These are phyloP conservation scores for Gamarada debralockiae DNA, from an alignment of 495 filamentous ascomycete genomes.

Conservation along the genomic window DNA sequence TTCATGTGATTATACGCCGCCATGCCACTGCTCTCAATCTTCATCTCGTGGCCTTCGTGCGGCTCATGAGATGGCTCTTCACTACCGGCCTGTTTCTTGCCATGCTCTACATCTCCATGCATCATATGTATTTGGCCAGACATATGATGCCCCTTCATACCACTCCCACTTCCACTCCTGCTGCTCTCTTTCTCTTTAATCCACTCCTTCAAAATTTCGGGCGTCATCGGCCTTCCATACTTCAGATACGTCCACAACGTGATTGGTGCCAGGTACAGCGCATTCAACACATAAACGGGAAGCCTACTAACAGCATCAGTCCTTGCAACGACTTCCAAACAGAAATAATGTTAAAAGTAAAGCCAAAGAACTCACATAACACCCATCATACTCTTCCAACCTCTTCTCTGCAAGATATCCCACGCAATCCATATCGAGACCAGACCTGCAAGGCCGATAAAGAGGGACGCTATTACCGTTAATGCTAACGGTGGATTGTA, in stretches of 20 bases:
- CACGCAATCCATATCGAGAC: background rate
- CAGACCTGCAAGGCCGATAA: background rate
- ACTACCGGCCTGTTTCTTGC: background rate
- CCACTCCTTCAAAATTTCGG: background rate
- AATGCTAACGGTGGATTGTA: no score
- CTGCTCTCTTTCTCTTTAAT: background rate
- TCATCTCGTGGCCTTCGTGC: background rate
- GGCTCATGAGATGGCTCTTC: background rate
- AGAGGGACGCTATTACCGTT: no score
- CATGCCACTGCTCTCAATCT: background rate
- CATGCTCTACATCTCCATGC: no score
- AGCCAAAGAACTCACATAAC: slow-evolving; percentile 18
- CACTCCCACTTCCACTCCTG: no score
- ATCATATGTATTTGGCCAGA: no score
- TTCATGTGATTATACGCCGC: no score
- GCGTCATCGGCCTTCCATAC: slow-evolving; percentile 16
- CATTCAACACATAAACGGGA: slow-evolving; percentile 21
- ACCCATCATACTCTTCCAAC: slow-evolving; percentile 25
- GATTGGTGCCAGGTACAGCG: slow-evolving; percentile 17
- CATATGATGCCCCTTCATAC: no score
- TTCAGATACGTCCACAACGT: slow-evolving; percentile 18
- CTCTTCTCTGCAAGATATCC: slow-evolving; percentile 8
- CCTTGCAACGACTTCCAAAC: background rate
- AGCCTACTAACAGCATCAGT: slow-evolving; percentile 10
- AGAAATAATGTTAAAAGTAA: background rate